Percentiles rank a stretch among this genome's conserved stretches.
phyloP scores from a whole-genome alignment of 768 basidiomycete genomes.

The Amanita phalloides region DNA sequence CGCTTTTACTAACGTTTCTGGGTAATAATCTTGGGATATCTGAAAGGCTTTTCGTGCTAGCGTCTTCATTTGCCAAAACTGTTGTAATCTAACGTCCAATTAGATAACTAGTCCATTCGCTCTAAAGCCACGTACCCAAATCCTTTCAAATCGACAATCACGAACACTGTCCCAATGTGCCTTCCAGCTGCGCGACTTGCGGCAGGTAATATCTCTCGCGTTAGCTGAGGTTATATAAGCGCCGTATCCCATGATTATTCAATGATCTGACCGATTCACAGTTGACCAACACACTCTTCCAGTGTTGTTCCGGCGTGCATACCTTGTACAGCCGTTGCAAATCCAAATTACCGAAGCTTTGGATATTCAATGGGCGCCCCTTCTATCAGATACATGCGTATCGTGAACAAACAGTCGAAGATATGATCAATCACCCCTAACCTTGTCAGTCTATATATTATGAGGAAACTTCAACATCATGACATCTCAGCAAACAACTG shows the following conservation, averaged over 20 bases:
- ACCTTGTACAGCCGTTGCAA: conserved; percentile 43
- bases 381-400: conserved; percentile 25
- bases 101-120: neutral
- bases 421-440: conserved; percentile 13
- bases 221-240: conserved; percentile 22
- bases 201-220: conserved; percentile 59
- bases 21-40: conserved; percentile 70
- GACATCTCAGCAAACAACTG: neutral
- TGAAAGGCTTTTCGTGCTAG: conserved; percentile 56
- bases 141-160: conserved; percentile 61
- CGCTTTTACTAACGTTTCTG: conserved; percentile 49
- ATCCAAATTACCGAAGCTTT: conserved; percentile 51
- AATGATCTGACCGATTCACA: conserved; percentile 36
- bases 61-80: conserved; percentile 71
- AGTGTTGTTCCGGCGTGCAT: conserved; percentile 49
- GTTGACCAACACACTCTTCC: conserved; percentile 54
- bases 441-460: conserved; percentile 53
- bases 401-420: neutral
- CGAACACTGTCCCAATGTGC: conserved; percentile 39
- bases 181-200: conserved; percentile 44
- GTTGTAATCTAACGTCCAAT: conserved; percentile 32
- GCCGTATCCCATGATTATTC: neutral
- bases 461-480: neutral
- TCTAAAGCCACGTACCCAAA: conserved; percentile 39
- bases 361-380: conserved; percentile 65